Evolutionary conservation across 768 basidiomycete genomes (phyloP).

Genomic region (Termitomyces sp.): DNA sequence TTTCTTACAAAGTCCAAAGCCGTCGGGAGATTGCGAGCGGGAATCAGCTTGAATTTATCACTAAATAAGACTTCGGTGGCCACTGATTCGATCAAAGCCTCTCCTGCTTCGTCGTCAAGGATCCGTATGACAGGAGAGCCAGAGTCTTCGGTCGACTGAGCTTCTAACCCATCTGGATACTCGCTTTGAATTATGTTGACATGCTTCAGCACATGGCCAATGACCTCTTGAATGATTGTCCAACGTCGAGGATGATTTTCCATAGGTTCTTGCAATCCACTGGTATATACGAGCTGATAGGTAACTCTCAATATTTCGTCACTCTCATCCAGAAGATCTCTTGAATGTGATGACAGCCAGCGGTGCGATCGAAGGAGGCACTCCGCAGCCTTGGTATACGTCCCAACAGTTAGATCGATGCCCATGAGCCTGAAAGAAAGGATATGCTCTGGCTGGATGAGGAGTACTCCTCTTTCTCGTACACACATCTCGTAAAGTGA

Average conservation of each 20-base stretch:
- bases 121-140: slow-evolving; percentile 17
- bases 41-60: slow-evolving; percentile 17
- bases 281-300: slow-evolving; percentile 48
- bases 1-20: slow-evolving; percentile 24
- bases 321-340: slow-evolving; percentile 45
- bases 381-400: slow-evolving; percentile 9
- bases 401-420: slow-evolving; percentile 29
- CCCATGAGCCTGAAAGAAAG: slow-evolving; percentile 48
- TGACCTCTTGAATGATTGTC: slow-evolving; percentile 35
- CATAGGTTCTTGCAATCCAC: slow-evolving; percentile 33
- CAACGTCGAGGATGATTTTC: slow-evolving; percentile 43
- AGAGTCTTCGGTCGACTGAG: not conserved
- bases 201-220: slow-evolving; percentile 26
- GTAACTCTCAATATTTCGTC: slow-evolving; percentile 45
- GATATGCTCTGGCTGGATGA: slow-evolving; percentile 52
- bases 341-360: slow-evolving; percentile 25
- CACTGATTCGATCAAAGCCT: slow-evolving; percentile 14
- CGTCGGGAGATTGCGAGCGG: slow-evolving; percentile 12
- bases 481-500: slow-evolving; percentile 37
- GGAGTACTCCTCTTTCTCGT: slow-evolving; percentile 36
- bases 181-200: slow-evolving; percentile 8
- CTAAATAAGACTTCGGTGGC: slow-evolving; percentile 19
- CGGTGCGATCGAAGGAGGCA: slow-evolving; percentile 23
- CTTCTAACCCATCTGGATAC: slow-evolving; percentile 22
- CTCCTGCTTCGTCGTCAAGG: slow-evolving; percentile 16